These are phyloP conservation scores for Talaromyces rugulosus DNA, from an alignment of 2,329 filamentous ascomycete species.

Conservation along the genomic window DNA sequence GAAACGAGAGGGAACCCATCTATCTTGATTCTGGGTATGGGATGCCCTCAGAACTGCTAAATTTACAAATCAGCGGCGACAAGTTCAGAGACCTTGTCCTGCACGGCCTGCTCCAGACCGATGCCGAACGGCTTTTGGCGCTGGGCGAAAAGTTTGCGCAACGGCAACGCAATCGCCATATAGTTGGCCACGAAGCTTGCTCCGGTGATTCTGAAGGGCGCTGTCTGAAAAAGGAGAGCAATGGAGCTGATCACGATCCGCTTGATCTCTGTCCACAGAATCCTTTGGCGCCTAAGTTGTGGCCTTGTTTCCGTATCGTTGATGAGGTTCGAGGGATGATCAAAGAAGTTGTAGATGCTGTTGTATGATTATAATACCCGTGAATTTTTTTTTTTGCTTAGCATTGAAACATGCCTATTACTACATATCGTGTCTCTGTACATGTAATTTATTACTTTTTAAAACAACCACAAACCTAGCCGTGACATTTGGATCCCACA, in stretches of 20 bases:
- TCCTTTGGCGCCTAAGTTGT: constrained; percentile 19
- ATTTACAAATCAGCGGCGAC: constrained; percentile 6
- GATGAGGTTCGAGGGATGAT: constrained; percentile 25
- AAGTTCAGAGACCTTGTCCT: constrained; percentile 3
- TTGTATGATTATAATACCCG: constrained; percentile 17
- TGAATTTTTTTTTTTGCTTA: constrained; percentile 16
- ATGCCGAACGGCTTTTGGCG: constrained; percentile 16
- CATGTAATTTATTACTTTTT: background rate
- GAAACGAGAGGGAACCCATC: constrained; percentile 12
- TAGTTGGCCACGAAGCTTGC: constrained; percentile 24
- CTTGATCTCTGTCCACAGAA: constrained; percentile 24
- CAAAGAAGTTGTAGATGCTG: constrained; percentile 19
- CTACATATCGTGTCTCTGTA: background rate
- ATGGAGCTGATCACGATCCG: constrained; percentile 19
- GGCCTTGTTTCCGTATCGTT: constrained; percentile 26
- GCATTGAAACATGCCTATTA: background rate
- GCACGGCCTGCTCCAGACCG: constrained; percentile 13
- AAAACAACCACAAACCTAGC: background rate
- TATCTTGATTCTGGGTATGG: constrained; percentile 4
- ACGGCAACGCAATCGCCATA: constrained; percentile 24
- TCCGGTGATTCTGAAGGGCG: constrained; percentile 19
- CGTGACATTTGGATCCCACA: background rate
- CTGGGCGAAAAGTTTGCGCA: constrained; percentile 21
- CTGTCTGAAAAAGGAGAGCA: constrained; percentile 21
- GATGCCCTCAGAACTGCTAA: background rate